phyloP scores from a whole-genome alignment of 1,284 basidiomycete species.

The Ustilago esculenta region DNA sequence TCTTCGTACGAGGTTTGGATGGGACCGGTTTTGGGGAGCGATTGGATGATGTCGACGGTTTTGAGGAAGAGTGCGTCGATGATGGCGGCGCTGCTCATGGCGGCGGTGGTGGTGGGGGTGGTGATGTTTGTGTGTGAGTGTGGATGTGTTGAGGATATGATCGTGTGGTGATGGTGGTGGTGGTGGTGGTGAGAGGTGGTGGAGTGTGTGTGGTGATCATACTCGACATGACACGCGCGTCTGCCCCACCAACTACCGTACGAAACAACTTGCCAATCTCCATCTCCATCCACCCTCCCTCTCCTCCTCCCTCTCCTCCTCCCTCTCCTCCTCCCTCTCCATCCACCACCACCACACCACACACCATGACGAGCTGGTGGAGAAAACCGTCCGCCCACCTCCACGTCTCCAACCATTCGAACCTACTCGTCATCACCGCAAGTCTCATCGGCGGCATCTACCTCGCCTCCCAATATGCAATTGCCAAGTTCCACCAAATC shows the following conservation, averaged over 20 bases:
- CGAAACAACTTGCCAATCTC: constrained; percentile 7
- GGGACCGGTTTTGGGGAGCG: constrained; percentile 88
- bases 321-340: not conserved
- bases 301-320: not conserved
- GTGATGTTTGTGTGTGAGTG: not conserved
- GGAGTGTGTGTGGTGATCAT: no score
- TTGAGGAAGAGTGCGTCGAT: constrained; percentile 80
- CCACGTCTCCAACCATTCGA: constrained; percentile 49
- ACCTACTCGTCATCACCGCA: constrained; percentile 65
- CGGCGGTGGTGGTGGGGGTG: constrained; percentile 7
- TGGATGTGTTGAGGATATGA: not conserved
- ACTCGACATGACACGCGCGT: no score
- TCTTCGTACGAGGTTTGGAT: constrained; percentile 97
- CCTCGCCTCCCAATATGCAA: constrained; percentile 75
- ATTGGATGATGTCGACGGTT: constrained; percentile 91
- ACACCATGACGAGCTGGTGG: constrained; percentile 46
- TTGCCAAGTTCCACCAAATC: constrained; percentile 76
- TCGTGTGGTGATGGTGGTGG: no score
- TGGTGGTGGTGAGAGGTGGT: no score
- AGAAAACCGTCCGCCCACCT: constrained; percentile 36
- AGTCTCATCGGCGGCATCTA: constrained; percentile 76
- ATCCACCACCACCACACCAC: not conserved
- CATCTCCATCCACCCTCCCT: not conserved
- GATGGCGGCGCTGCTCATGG: constrained; percentile 64
- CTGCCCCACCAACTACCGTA: constrained; percentile 9